Percentiles rank a stretch among this genome's conserved stretches.
These are phyloP conservation scores for Solidago caesia DNA, from an alignment of 129 eudicot genomes.

Conservation along the genomic window DNA sequence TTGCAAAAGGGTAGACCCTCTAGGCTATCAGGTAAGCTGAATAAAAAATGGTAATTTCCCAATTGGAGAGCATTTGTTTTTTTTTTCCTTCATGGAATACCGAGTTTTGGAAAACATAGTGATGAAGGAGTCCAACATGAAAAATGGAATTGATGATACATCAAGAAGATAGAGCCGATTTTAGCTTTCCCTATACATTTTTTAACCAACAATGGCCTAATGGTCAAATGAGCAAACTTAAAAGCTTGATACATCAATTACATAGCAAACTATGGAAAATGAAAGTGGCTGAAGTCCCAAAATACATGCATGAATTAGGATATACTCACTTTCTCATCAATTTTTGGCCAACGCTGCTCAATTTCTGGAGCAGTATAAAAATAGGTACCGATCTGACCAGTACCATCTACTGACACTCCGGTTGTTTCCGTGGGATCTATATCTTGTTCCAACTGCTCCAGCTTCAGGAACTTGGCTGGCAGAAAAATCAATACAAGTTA, in stretches of 20 bases:
- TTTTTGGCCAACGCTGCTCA: conserved; percentile 97
- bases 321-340: conserved; percentile 77
- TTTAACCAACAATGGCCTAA: too few species aligned
- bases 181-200: too few species aligned
- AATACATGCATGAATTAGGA: not conserved
- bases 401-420: conserved; percentile 85
- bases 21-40: not conserved
- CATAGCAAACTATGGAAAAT: conserved; percentile 10
- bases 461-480: conserved; percentile 87
- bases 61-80: too few species aligned
- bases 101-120: too few species aligned
- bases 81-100: too few species aligned
- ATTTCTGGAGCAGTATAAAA: conserved; percentile 98
- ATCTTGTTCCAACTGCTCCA: conserved; percentile 93
- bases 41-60: too few species aligned
- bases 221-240: too few species aligned
- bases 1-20: not conserved
- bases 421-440: conserved; percentile 62
- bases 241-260: conserved; percentile 7
- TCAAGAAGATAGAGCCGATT: too few species aligned
- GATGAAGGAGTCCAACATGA: too few species aligned
- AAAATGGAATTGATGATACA: too few species aligned
- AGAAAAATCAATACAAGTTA: conserved; percentile 9
- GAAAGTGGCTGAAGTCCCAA: conserved; percentile 1
- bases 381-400: conserved; percentile 93